These are phyloP conservation scores for Volvariella volvacea DNA, from an alignment of 1,284 basidiomycete genomes.

Conservation along the genomic window DNA sequence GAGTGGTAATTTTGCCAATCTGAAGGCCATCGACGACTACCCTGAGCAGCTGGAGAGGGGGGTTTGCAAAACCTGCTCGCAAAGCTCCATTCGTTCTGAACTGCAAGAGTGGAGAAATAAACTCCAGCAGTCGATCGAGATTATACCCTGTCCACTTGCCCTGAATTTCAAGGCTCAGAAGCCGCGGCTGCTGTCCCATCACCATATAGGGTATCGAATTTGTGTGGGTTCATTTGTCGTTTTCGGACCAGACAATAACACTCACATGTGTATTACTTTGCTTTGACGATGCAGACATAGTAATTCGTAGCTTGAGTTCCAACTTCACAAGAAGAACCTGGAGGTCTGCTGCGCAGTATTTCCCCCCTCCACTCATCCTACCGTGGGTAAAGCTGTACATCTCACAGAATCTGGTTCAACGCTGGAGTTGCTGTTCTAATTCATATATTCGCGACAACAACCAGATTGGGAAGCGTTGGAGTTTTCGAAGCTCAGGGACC, in stretches of 20 bases:
- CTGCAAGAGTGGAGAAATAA: conserved; percentile 7
- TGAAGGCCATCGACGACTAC: too few species aligned
- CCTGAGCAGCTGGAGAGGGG: too few species aligned
- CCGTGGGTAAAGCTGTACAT: conserved; percentile 7
- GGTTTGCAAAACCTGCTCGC: too few species aligned
- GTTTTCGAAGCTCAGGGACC: conserved; percentile 12
- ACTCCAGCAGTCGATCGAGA: neutral
- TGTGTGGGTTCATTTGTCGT: too few species aligned
- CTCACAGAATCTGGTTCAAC: conserved; percentile 13
- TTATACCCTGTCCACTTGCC: too few species aligned
- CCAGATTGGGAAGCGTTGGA: conserved; percentile 6
- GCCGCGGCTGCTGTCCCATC: neutral
- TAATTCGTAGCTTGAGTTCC: conserved; percentile 23
- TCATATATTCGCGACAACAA: conserved; percentile 13
- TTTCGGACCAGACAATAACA: conserved; percentile 3
- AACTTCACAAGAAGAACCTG: conserved; percentile 19
- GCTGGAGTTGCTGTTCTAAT: conserved; percentile 15
- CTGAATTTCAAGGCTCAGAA: too few species aligned
- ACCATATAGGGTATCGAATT: too few species aligned
- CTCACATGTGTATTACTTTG: too few species aligned
- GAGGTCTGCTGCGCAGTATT: conserved; percentile 15
- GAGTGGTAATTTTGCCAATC: too few species aligned
- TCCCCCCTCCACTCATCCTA: conserved; percentile 7
- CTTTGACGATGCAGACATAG: conserved; percentile 18
- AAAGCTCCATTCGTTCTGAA: neutral